Evolutionary conservation across 2,329 filamentous ascomycete species (phyloP), one percentile per base, ranked within the genome.

Genomic region (Colletotrichum tanaceti): DNA sequence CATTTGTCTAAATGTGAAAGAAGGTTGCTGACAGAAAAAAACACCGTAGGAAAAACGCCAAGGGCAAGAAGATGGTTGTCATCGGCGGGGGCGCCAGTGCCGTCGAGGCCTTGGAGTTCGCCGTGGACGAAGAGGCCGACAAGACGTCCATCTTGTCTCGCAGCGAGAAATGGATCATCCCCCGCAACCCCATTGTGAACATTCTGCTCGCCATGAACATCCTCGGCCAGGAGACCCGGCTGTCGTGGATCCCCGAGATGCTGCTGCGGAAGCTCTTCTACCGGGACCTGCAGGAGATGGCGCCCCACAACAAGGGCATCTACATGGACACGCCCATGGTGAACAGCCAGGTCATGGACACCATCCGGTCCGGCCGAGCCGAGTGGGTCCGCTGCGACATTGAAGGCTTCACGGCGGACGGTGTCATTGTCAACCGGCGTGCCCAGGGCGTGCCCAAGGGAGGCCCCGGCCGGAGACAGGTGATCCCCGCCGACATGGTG

Each of bases 321-420:
- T 97, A 93, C 77, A 93, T 86, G 35, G 91, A 92, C 59, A 97
- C 93, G 0, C 93, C 93, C 0, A 95, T 96, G 92, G 92, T 96
- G 28, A 97, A 96, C 78, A 91, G 90, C 18, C 90, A 94, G 53
- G 86, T 97, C 1, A 91, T 97, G 79, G 83, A 91, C 55, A 90
- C 91, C 73, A 87, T 97, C 39, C 90, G 93, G 20, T 80, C 83
- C 1, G 91, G 91, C 13, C 86, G 88, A 72, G 92, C 92, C 0
- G 87, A 90, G 70, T 97, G 93, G 93, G 81, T 96, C 0, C 90
- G 93, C 14, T 92, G 93, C 65, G 93, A 97, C 74, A 93, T 96
- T 71, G 80, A 91, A 43, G 83, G 82, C 14, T 89, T 94, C 70
- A 84, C 86, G 7, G 83, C 89, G 24, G 79, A 81, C 0, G 91